These are phyloP conservation scores for Mucor mucedo DNA, from an alignment of 371 early-diverging fungal genomes.

Conservation along the genomic window DNA sequence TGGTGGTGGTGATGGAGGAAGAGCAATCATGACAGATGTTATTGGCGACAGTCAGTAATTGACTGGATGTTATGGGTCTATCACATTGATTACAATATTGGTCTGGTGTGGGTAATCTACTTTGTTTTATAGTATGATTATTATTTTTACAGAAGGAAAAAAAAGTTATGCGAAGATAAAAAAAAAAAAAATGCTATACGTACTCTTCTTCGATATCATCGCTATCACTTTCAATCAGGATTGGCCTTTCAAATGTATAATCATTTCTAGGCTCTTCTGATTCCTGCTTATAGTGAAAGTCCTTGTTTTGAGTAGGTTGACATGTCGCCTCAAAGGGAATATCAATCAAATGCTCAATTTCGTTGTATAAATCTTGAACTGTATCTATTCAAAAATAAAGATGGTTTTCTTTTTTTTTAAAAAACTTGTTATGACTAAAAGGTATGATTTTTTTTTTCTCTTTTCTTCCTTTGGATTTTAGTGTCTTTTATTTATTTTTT, in stretches of 20 bases:
- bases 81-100: conserved; percentile 20
- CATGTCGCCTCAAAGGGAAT: conserved; percentile 17
- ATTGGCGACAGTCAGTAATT: neutral
- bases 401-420: neutral
- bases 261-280: neutral
- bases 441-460: neutral
- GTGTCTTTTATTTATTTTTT: neutral
- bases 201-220: conserved; percentile 34
- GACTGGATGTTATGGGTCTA: conserved; percentile 1
- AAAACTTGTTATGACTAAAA: neutral
- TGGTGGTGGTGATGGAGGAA: neutral
- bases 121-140: too few relatives aligned
- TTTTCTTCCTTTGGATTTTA: neutral
- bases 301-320: neutral
- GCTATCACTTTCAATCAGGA: conserved; percentile 31
- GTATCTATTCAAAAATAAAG: conserved; percentile 11
- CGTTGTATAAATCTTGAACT: conserved; percentile 24
- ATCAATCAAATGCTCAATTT: conserved; percentile 31
- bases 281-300: neutral
- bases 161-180: neutral
- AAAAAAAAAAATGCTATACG: neutral
- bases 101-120: conserved; percentile 5
- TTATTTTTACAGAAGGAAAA: neutral
- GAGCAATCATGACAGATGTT: conserved; percentile 19
- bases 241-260: conserved; percentile 22